Conservation (phyloP, 2,329 filamentous ascomycete species). For the Colletotrichum sp. region DNA sequence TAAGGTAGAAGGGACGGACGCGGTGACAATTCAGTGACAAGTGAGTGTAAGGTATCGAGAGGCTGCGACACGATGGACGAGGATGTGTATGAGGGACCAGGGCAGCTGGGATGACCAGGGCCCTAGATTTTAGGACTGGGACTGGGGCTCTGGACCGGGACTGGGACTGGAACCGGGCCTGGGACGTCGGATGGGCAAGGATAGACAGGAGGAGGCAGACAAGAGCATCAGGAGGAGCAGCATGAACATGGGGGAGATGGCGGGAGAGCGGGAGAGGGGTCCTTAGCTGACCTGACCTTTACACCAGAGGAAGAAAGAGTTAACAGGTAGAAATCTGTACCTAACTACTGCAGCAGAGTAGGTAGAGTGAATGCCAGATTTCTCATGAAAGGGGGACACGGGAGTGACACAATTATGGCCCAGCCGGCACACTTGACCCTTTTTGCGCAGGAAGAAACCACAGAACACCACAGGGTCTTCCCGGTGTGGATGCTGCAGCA, state of each 20-base stretch:
- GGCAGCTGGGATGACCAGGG: slow-evolving; percentile 2
- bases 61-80: slow-evolving; percentile 11
- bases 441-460: neutral
- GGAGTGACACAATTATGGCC: slow-evolving; percentile 20
- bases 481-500: neutral
- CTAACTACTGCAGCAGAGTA: neutral
- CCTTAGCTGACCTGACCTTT: neutral
- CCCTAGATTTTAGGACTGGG: neutral
- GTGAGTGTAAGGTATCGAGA: neutral
- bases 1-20: neutral
- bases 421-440: slow-evolving; percentile 4
- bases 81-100: neutral
- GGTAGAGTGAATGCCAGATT: neutral
- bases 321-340: neutral
- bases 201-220: neutral
- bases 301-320: neutral
- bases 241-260: slow-evolving; percentile 1
- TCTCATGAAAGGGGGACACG: slow-evolving; percentile 22
- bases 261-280: neutral
- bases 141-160: neutral
- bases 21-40: slow-evolving; percentile 20
- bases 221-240: neutral
- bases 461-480: neutral
- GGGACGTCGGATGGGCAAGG: neutral
- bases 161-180: neutral